Evolutionary conservation across 768 basidiomycete genomes (phyloP).

Genomic region (Phlebiopsis flavidoalba): DNA sequence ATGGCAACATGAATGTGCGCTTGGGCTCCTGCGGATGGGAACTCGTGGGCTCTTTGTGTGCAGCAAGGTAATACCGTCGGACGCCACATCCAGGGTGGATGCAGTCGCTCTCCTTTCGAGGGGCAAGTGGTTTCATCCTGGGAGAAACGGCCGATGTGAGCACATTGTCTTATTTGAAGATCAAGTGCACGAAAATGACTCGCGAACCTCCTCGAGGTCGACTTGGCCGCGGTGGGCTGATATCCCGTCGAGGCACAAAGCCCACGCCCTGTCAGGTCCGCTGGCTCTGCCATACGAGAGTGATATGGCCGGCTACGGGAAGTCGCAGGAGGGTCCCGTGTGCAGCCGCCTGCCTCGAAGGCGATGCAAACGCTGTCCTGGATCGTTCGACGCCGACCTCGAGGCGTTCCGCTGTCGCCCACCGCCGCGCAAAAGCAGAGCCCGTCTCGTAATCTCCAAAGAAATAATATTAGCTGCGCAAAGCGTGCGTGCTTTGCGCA

Average conservation of each 20-base stretch:
- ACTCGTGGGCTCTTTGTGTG: neutral
- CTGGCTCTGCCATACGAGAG: neutral
- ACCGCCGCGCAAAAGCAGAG: neutral
- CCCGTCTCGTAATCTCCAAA: neutral
- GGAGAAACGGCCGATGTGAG: neutral
- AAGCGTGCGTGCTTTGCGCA: neutral
- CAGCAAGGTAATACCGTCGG: too few species aligned
- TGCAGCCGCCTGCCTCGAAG: neutral
- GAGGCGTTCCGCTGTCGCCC: neutral
- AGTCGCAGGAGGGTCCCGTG: neutral
- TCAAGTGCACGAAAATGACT: neutral
- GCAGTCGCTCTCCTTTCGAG: neutral
- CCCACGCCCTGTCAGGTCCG: slow-evolving; percentile 1
- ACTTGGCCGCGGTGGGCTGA: neutral
- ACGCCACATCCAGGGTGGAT: neutral
- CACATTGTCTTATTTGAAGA: slow-evolving; percentile 4
- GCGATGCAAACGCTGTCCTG: neutral
- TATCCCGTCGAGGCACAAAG: slow-evolving; percentile 1
- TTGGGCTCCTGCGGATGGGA: neutral
- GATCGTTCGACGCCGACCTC: neutral
- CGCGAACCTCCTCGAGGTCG: neutral
- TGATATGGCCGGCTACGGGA: slow-evolving; percentile 2
- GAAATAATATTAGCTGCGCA: neutral
- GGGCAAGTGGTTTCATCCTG: neutral
- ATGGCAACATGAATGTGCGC: slow-evolving; percentile 2